Conservation (phyloP, 148 eudicot genomes). For the Talinum fruticosum region DNA sequence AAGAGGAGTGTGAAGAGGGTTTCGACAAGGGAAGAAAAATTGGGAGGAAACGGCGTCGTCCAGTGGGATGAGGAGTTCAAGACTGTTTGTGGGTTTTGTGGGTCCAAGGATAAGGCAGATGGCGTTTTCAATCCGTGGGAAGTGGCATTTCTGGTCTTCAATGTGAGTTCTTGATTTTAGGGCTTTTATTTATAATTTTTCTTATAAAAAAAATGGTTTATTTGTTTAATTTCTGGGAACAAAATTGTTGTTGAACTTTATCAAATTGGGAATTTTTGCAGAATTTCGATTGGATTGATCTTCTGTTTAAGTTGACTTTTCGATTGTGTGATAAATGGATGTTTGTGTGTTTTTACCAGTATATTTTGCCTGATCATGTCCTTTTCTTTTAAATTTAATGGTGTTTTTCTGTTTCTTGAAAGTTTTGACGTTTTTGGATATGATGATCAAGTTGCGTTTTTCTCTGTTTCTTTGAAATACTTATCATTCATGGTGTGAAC, state of each 20-base stretch:
- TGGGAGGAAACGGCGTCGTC: constrained; percentile 50
- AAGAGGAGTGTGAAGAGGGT: constrained; percentile 45
- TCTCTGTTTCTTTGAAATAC: background rate
- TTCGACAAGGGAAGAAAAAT: constrained; percentile 36
- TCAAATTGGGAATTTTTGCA: background rate
- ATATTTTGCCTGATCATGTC: background rate
- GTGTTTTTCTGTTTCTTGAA: background rate
- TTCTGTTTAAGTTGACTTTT: constrained; percentile 14
- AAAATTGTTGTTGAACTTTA: background rate
- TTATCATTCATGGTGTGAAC: background rate
- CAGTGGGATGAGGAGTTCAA: constrained; percentile 59
- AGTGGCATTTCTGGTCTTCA: constrained; percentile 40
- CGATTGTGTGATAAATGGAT: background rate
- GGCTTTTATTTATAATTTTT: background rate
- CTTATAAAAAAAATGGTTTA: background rate
- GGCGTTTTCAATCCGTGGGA: constrained; percentile 60
- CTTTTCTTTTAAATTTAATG: background rate
- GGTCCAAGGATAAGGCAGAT: constrained; percentile 34
- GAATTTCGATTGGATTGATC: background rate
- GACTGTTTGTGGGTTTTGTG: constrained; percentile 42
- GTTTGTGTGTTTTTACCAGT: no score
- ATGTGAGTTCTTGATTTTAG: constrained; percentile 44
- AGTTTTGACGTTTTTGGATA: constrained; percentile 6
- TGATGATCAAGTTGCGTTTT: background rate
- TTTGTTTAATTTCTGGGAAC: background rate